phyloP scores from a whole-genome alignment of 805 yeast genomes.

The Yarrowia deformans region DNA sequence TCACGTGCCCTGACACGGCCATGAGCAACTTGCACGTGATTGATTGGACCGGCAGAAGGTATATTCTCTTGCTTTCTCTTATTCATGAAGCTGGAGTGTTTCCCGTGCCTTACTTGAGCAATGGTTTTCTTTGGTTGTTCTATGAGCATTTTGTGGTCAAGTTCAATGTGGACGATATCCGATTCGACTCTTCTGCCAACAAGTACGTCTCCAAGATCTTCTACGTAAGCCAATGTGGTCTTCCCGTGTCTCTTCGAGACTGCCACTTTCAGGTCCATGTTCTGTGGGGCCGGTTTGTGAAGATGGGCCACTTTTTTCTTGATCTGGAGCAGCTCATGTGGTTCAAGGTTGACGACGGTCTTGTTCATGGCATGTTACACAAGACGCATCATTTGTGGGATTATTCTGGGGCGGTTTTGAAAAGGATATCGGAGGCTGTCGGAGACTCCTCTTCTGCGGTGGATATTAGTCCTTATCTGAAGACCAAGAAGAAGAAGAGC shows the following conservation, averaged over 20 bases:
- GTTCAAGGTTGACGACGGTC: constrained; percentile 8
- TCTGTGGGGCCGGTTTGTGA: constrained; percentile 16
- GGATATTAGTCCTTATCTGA: neutral
- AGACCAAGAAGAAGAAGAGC: constrained; percentile 10
- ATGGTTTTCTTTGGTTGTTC: constrained; percentile 13
- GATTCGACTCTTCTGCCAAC: neutral
- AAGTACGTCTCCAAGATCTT: neutral
- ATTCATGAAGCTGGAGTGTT: constrained; percentile 12
- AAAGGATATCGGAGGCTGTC: neutral
- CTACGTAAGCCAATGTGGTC: constrained; percentile 8
- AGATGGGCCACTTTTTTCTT: constrained; percentile 10
- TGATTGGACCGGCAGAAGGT: neutral
- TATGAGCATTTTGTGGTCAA: constrained; percentile 31
- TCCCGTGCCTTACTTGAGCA: constrained; percentile 11
- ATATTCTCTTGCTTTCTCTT: constrained; percentile 1
- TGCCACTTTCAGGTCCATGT: neutral
- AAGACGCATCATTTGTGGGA: constrained; percentile 19
- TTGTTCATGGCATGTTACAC: constrained; percentile 19
- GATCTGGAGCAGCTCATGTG: constrained; percentile 8
- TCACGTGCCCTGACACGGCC: constrained; percentile 18
- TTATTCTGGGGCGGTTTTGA: neutral
- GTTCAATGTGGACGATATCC: constrained; percentile 13
- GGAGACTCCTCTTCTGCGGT: neutral
- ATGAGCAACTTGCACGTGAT: constrained; percentile 27
- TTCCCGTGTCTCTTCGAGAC: constrained; percentile 1